A percentile compares a stretch with the other conserved stretches of the same genome.
These are phyloP conservation scores for Saccharomycopsis javanensis DNA, from an alignment of 805 yeast genomes.

Conservation along the genomic window DNA sequence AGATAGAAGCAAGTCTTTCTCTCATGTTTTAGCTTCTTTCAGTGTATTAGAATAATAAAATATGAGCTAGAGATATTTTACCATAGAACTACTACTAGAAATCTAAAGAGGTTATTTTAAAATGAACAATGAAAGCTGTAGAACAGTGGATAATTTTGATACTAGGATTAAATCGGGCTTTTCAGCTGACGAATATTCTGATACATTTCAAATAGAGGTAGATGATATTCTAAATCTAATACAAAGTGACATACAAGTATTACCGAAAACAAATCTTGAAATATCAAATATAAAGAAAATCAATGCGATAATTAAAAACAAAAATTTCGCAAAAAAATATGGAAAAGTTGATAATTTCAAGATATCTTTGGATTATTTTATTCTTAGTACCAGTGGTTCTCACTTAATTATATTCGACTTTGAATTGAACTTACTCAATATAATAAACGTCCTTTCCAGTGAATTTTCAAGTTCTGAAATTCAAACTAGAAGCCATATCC, in stretches of 20 bases:
- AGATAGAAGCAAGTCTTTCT: neutral
- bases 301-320: neutral
- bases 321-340: conserved; percentile 21
- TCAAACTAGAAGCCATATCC: conserved; percentile 46
- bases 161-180: neutral
- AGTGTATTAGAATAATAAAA: too few species aligned
- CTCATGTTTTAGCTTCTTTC: too few species aligned
- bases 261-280: neutral
- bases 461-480: conserved; percentile 31
- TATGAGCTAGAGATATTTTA: too few species aligned
- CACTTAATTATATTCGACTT: conserved; percentile 56
- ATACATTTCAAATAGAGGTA: neutral
- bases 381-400: conserved; percentile 65
- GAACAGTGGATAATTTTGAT: neutral
- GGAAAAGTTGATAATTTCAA: conserved; percentile 43
- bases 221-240: neutral
- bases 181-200: neutral
- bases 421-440: conserved; percentile 44
- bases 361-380: conserved; percentile 36
- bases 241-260: neutral
- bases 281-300: neutral
- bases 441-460: conserved; percentile 28
- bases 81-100: neutral
- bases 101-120: too few species aligned
- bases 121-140: neutral